Percentiles rank a stretch among this genome's conserved stretches.
Conservation (phyloP, 2,329 filamentous ascomycete species). For the Ceratocystis alfenasii region DNA sequence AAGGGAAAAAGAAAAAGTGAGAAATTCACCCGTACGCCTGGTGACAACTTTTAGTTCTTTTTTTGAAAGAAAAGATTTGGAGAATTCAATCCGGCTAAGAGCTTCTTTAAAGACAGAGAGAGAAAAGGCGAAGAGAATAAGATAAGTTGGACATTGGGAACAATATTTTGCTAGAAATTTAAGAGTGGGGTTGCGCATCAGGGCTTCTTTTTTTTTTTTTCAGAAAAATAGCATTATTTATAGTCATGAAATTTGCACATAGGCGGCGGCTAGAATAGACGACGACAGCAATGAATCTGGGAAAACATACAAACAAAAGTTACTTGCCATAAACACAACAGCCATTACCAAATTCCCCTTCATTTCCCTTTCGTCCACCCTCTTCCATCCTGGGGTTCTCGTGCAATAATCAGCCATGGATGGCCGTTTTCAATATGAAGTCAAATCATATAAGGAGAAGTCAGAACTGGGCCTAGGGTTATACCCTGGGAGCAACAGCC, state of each 20-base stretch:
- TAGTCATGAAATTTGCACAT: neutral
- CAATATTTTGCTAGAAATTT: constrained; percentile 20
- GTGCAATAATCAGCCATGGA: too few species aligned
- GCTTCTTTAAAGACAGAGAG: neutral
- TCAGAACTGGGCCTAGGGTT: too few species aligned
- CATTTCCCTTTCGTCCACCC: too few species aligned
- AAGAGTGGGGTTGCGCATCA: constrained; percentile 22
- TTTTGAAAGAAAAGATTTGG: constrained; percentile 16
- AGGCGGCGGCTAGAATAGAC: neutral
- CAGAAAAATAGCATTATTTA: neutral
- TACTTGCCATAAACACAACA: neutral
- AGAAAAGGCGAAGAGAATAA: constrained; percentile 10
- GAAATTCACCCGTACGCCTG: constrained; percentile 17
- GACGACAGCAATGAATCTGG: neutral
- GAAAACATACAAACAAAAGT: neutral
- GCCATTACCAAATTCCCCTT: neutral
- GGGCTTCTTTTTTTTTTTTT: constrained; percentile 19
- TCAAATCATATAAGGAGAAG: too few species aligned
- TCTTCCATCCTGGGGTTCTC: too few species aligned
- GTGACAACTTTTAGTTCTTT: constrained; percentile 16
- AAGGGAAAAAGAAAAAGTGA: constrained; percentile 6
- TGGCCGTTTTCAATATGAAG: too few species aligned
- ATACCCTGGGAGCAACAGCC: too few species aligned
- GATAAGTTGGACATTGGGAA: neutral
- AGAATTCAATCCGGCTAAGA: neutral